Evolutionary conservation across 805 yeast genomes (phyloP), one percentile per base, ranked within the genome.

Genomic region (Yarrowia deformans): DNA sequence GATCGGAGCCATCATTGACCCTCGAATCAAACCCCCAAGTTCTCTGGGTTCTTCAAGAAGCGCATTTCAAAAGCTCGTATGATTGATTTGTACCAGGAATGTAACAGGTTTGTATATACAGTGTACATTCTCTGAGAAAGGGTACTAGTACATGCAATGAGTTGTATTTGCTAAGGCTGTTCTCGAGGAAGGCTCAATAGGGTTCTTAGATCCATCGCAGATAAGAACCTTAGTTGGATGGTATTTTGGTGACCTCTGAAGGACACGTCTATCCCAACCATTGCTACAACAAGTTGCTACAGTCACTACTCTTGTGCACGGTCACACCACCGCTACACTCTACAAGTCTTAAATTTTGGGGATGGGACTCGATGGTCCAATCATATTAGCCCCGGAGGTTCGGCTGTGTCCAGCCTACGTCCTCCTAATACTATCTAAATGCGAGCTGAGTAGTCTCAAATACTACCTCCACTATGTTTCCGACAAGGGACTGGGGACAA

Each of bases 351-450:
- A 40, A 40, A n/a, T 29, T 40, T 56, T 39, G 48, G 63, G 63
- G 63, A 56, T 56, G 63, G 63, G 63, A 56, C 63, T 56, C 63
- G 48, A 56, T 56, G 63, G 63, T 56, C 63, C 63, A 56, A 56
- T 56, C 63, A 13, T 40, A 56, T 56, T 56, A 56, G n/a, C 63
- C 63, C 63, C 63, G 63, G 63, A 56, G 63, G 63, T 56, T 56
- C 63, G 63, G 63, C 46, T 10, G 19, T 4, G 43, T 19, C 45
- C 9, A 29, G 46, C 63, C 48, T 56, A 56, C 63, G 32, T 56
- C 63, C 63, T 56, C 63, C 63, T 29, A 29, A 56, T 40, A 40
- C 63, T 56, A 56, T 56, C 39, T 56, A 39, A 23, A 39, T 54
- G 45, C 60, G 45, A 54, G 58, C 13, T 32, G 43, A 54, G 43